A percentile compares a stretch with the other conserved stretches of the same genome.
phyloP scores from a whole-genome alignment of 345 rosid species.

The Linum trigynum region DNA sequence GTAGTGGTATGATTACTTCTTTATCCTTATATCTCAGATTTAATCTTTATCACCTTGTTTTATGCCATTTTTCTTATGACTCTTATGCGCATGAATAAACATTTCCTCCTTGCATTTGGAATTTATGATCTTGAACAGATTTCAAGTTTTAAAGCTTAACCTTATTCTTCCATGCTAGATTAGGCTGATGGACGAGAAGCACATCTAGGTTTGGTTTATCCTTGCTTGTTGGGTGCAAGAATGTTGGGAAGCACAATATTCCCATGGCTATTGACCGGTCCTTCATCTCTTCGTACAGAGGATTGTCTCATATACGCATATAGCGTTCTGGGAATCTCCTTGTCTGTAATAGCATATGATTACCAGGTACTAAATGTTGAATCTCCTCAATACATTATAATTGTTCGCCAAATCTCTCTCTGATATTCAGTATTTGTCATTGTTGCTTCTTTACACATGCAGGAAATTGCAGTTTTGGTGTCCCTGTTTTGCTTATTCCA shows the following conservation, averaged over 20 bases:
- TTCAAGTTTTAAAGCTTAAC: no score
- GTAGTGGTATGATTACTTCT: slow-evolving; percentile 54
- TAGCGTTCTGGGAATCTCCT: slow-evolving; percentile 43
- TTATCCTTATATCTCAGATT: neutral
- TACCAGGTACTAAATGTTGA: slow-evolving; percentile 56
- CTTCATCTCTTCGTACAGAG: slow-evolving; percentile 56
- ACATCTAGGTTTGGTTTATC: slow-evolving; percentile 68
- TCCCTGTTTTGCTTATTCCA: slow-evolving; percentile 66
- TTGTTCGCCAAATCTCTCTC: slow-evolving; percentile 2
- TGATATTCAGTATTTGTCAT: slow-evolving; percentile 3
- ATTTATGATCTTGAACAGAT: no score
- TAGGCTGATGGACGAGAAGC: slow-evolving; percentile 98
- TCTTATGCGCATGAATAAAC: neutral
- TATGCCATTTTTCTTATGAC: no score
- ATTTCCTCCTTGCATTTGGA: no score
- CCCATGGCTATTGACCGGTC: slow-evolving; percentile 71
- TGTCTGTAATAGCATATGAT: slow-evolving; percentile 78
- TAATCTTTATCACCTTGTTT: no score
- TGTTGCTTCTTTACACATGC: slow-evolving; percentile 20
- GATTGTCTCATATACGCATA: slow-evolving; percentile 67
- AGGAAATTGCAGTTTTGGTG: slow-evolving; percentile 78
- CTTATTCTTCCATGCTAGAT: slow-evolving; percentile 7
- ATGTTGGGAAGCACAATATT: slow-evolving; percentile 88
- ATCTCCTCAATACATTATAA: neutral
- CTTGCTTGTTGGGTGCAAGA: slow-evolving; percentile 79